Percentiles rank a stretch among this genome's conserved stretches.
Conservation (phyloP, 2,329 filamentous ascomycete genomes). For the Cytospora paraplurivora region DNA sequence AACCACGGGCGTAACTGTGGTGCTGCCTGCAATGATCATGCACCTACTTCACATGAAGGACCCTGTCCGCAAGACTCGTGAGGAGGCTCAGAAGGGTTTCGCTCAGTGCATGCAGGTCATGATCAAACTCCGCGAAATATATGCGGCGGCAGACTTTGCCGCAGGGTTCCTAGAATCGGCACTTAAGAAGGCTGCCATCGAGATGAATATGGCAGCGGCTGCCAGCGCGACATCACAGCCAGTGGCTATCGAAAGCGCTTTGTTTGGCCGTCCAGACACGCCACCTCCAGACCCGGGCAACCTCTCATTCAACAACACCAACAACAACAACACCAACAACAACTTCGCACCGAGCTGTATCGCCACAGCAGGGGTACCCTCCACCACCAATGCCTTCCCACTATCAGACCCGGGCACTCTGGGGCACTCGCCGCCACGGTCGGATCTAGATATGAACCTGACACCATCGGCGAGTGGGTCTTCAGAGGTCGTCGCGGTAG, state of each 20-base stretch:
- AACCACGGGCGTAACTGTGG: slow-evolving; percentile 86
- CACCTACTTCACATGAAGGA: slow-evolving; percentile 92
- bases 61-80: slow-evolving; percentile 68
- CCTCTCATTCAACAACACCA: neutral
- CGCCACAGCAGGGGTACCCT: slow-evolving; percentile 21
- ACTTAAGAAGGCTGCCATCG: slow-evolving; percentile 82
- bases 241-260: slow-evolving; percentile 22
- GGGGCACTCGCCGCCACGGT: slow-evolving; percentile 48
- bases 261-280: slow-evolving; percentile 39
- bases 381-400: slow-evolving; percentile 27
- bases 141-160: slow-evolving; percentile 94
- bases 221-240: slow-evolving; percentile 33
- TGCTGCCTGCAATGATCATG: slow-evolving; percentile 90
- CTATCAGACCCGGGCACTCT: slow-evolving; percentile 41
- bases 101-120: slow-evolving; percentile 92
- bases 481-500: slow-evolving; percentile 45
- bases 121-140: slow-evolving; percentile 83
- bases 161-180: slow-evolving; percentile 92
- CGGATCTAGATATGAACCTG: slow-evolving; percentile 45
- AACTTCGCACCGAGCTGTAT: neutral
- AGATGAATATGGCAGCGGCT: slow-evolving; percentile 51
- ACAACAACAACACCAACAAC: too few relatives aligned
- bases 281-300: slow-evolving; percentile 53
- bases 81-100: slow-evolving; percentile 77
- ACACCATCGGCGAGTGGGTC: slow-evolving; percentile 50